Base-by-base conservation (phyloP, 139 green algal genomes). In the Tetradesmus lagerheimii region DNA sequence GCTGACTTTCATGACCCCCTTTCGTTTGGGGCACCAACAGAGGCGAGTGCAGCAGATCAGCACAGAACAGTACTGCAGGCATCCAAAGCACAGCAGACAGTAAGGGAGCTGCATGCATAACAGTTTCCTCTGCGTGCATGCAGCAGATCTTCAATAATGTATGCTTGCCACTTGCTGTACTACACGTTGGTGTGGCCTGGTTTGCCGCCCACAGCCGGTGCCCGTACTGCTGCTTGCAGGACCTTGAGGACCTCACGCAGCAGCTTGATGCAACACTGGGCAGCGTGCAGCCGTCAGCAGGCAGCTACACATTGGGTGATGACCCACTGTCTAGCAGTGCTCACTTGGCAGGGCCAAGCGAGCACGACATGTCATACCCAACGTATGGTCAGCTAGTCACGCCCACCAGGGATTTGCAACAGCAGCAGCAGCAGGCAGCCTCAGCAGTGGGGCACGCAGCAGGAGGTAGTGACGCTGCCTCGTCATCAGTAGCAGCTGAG, bases 171-270 rank as follows among this genome's bases (percentile, higher is more conserved):
- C 57, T 31, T 71, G 57, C 57, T 71, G 25, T 23, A n/a, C 23
- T 71, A 18, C 25, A 31, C 12, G 57, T 71, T 71, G 25, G 57
- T 71, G 2, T 0, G 57, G 1, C 57, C 23, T 71, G 57, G 57
- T 23, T n/a, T 71, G 0, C 57, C 15, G 57, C 57, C 20, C 20
- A 71, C 57, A 27, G 23, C 23, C 31, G 57, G 1, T 16, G 57
- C 57, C n/a, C 9, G 57, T 23, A n/a, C 81, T 47, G 31, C 64
- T 86, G 37, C 81, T 45, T 85, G 50, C 47, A 92, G 86, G 80
- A 92, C 53, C 76, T 91, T 71, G 86, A 92, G 37, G 86, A 92
- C 80, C 75, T 92, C 11, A 91, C 90, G 0, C 39, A 89, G 27
- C 90, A 91, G 37, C 67, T 91, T 8, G 80, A 80, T 20, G 45